Evolutionary conservation across 176 grass and related monocot genomes (phyloP).

Genomic region (Melocanna baccifera): DNA sequence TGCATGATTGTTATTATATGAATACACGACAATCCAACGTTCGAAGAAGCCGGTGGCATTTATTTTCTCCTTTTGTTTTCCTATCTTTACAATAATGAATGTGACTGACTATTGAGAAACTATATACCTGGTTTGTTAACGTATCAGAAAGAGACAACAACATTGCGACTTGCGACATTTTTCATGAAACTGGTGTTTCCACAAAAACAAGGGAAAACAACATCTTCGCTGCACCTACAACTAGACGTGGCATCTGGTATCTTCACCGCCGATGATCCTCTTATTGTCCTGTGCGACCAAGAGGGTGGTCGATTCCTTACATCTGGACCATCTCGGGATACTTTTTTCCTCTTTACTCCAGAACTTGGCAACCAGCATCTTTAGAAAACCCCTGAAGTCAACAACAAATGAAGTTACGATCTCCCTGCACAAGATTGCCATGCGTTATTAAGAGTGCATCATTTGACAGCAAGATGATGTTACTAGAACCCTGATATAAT

Average conservation of each 20-base stretch:
- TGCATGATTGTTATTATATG: background rate
- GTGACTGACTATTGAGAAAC: conserved; percentile 34
- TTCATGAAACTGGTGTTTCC: background rate
- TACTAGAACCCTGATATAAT: conserved; percentile 12
- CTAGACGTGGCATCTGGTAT: conserved; percentile 45
- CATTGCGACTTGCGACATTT: background rate
- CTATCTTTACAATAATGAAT: conserved; percentile 47
- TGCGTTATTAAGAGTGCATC: conserved; percentile 5
- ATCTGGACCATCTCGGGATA: conserved; percentile 59
- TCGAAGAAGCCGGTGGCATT: conserved; percentile 15
- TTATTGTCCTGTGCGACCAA: conserved; percentile 59
- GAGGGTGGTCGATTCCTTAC: conserved; percentile 67
- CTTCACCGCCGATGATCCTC: conserved; percentile 47
- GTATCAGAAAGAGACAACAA: conserved; percentile 23
- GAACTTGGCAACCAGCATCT: conserved; percentile 74
- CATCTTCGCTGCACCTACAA: background rate
- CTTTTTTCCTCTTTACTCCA: conserved; percentile 58
- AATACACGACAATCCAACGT: background rate
- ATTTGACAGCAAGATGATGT: background rate
- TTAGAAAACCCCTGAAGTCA: conserved; percentile 89
- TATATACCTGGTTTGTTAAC: conserved; percentile 37
- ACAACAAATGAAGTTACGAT: conserved; percentile 84
- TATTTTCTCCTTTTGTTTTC: conserved; percentile 14
- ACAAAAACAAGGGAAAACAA: background rate
- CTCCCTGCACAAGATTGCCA: conserved; percentile 67